Base-by-base conservation (phyloP, 129 eudicot genomes). In the Dittrichia graveolens region DNA sequence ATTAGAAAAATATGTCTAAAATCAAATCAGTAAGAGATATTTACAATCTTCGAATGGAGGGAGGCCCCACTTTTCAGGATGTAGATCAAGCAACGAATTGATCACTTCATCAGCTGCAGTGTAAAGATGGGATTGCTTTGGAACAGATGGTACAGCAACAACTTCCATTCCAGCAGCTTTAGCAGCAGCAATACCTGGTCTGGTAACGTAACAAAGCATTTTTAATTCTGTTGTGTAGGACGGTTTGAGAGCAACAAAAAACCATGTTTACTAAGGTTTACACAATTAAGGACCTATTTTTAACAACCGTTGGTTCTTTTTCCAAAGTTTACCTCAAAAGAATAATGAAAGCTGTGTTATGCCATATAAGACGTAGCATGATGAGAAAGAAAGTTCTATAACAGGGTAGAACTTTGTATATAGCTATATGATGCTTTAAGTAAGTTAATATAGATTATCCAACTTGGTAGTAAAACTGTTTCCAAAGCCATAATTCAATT, bases 101-200 rank as follows among this genome's bases (percentile, higher is more conserved):
- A 95, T 90, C 79, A 88, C 94, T 75, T 82, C 97, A 50, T 90
- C 93, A 8, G 94, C 99, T 24, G 82, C 75, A 69, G 94, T 75
- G 84, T 76, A 95, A 67, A 86, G 83, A 77, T 90, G 88, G 24
- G 91, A 81, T 72, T 95, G 97, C 79, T 90, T 90, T 60, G 96
- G 97, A 61, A 88, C 77, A 62, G 99, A 90, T 69, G 99, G 99
- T 18, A 90, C 89, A 65, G 96, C 99, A 81, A 95, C 94, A 76
- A 88, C 97, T 72, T 86, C 86, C 99, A 90, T 95, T 74, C 84
- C 87, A 71, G 99, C 99, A 71, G 96, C 96, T 86, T 94, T 94
- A 74, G 97, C 99, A 73, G 97, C 97, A 40, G 86, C 78, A 77
- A 95, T 81, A 66, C 99, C 99, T 16, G 94, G 91, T 72, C 99